Evolutionary conservation across 805 yeast species (phyloP).

Genomic region (Lachancea mirantina): DNA sequence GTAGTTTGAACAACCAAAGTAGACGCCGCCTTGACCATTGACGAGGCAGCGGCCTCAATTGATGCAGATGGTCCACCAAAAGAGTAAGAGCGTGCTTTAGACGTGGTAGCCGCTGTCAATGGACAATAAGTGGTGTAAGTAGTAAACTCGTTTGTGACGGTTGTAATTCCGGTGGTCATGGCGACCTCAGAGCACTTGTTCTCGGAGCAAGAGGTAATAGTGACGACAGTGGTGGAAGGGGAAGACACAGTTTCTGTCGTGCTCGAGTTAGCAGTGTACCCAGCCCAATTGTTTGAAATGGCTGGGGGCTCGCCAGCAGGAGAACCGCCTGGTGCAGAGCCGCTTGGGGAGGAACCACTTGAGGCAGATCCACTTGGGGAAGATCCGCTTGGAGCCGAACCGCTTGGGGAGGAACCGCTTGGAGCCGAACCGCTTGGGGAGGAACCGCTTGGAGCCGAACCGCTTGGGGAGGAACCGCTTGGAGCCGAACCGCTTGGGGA

Average conservation of each 20-base stretch:
- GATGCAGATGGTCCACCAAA: too few species aligned
- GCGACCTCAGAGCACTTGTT: slow-evolving; percentile 8
- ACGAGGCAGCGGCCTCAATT: too few species aligned
- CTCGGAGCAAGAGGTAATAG: slow-evolving; percentile 5
- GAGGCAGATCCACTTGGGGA: too few species aligned
- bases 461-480: not conserved
- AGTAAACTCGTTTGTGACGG: slow-evolving; percentile 2
- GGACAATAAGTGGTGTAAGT: slow-evolving; percentile 7
- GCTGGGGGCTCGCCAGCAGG: too few species aligned
- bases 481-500: too few species aligned
- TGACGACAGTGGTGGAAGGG: slow-evolving; percentile 7
- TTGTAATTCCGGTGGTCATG: slow-evolving; percentile 10
- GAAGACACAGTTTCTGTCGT: not conserved
- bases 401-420: not conserved
- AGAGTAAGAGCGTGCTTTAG: too few species aligned
- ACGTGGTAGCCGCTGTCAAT: too few species aligned
- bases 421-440: not conserved
- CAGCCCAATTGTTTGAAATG: too few species aligned
- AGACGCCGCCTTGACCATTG: too few species aligned
- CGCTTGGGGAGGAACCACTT: not conserved
- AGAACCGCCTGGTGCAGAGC: not conserved
- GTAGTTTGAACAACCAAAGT: too few species aligned
- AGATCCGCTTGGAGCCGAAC: not conserved
- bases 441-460: not conserved
- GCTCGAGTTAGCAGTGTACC: too few species aligned